Base-by-base conservation (phyloP, 2,329 filamentous ascomycete genomes). In the Neophaeococcomyces aloes region DNA sequence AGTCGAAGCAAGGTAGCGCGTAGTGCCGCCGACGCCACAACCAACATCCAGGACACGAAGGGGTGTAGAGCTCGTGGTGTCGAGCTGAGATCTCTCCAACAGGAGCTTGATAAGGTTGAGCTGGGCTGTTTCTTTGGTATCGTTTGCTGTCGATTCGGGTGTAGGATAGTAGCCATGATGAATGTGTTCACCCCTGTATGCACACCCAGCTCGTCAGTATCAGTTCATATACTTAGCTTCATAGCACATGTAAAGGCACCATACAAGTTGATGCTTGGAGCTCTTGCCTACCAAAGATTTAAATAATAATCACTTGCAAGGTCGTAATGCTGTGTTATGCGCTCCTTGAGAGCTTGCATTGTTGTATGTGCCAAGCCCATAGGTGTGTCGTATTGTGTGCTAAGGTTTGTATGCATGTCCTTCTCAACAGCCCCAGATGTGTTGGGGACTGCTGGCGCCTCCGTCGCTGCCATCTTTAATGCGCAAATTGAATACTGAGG, bases 261-360 rank as follows among this genome's bases (percentile, higher is more conserved):
- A 14, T n/a, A n/a, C 34, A 14, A 14, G 6, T 13, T 18, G n/a
- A 18, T 37, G n/a, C 17, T n/a, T 18, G 27, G 29, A 21, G 10
- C 27, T 31, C 7, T 27, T 29, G 53, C 54, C 33, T 65, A 77
- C 75, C 75, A 79, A 15, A 79, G 63, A 27, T 68, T 75, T 48
- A 78, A 67, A 52, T 79, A 79, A 56, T 79, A 78, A 53, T 78
- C 74, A 41, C 72, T 76, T 19, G 74, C 71, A 13, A 78, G 65
- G 49, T 78, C 74, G 51, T 79, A 79, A 55, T 79, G 76, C 47
- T 69, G 65, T 62, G 74, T 75, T 57, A 77, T 76, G 43, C 74
- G 65, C 47, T 72, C 72, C 56, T 77, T 77, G 49, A 77, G 61
- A 10, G 67, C 65, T 7, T 40, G 35, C 38, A 56, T 47, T 19